A percentile compares a stretch with the other conserved stretches of the same genome.
phyloP scores from a whole-genome alignment of 768 basidiomycete species.

The Boletus rubescentipes region DNA sequence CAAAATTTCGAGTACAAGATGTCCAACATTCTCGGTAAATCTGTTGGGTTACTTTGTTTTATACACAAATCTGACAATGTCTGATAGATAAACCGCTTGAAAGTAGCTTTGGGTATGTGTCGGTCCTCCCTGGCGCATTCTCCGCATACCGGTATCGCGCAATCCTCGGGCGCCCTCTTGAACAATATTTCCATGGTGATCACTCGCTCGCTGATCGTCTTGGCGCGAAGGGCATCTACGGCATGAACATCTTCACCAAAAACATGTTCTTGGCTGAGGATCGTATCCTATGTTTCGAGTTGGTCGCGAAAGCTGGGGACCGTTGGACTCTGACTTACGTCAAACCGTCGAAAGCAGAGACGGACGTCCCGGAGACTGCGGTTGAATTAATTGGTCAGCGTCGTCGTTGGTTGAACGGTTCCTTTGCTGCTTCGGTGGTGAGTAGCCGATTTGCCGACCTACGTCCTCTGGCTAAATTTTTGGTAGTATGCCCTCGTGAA shows the following conservation, averaged over 20 bases:
- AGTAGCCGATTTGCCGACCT: constrained; percentile 29
- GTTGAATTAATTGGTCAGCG: constrained; percentile 93
- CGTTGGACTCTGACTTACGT: constrained; percentile 89
- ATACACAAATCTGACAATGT: constrained; percentile 8
- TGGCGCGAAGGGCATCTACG: constrained; percentile 90
- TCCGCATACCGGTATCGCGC: constrained; percentile 94
- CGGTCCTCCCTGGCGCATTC: constrained; percentile 95
- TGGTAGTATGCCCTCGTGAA: constrained; percentile 85
- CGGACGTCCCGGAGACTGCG: constrained; percentile 93
- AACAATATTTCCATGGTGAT: constrained; percentile 87
- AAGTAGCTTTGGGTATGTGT: constrained; percentile 94
- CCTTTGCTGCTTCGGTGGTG: constrained; percentile 89
- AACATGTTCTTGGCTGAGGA: constrained; percentile 92
- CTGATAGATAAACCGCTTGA: constrained; percentile 84
- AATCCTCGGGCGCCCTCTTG: constrained; percentile 82
- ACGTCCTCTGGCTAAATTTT: background rate
- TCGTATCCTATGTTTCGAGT: constrained; percentile 96
- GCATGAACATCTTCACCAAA: constrained; percentile 97
- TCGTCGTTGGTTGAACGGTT: constrained; percentile 95
- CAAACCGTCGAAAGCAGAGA: constrained; percentile 94
- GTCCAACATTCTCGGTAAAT: constrained; percentile 87
- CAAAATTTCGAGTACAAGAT: constrained; percentile 99
- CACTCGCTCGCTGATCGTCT: constrained; percentile 89
- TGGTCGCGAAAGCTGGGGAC: constrained; percentile 87
- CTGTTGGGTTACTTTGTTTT: background rate